phyloP scores from a whole-genome alignment of 441 rosid genomes.

The Capsella rubella region DNA sequence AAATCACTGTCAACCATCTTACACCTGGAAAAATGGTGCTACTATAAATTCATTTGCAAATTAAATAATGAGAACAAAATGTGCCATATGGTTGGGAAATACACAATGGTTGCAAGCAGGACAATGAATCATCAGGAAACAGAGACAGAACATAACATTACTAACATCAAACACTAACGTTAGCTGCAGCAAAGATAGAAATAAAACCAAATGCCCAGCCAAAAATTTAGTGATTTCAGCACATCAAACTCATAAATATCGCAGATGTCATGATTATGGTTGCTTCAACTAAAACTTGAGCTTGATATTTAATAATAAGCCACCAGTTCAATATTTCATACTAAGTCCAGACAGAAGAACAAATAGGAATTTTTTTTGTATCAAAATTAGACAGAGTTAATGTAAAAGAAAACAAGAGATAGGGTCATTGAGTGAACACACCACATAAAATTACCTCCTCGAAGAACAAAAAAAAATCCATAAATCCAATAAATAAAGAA shows the following conservation, averaged over 20 bases:
- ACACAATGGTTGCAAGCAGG: slow-evolving; percentile 17
- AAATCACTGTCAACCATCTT: slow-evolving; percentile 27
- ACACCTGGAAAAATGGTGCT: slow-evolving; percentile 24
- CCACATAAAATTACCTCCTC: slow-evolving; percentile 1
- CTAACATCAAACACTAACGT: not conserved
- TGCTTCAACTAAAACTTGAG: not conserved
- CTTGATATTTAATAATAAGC: not conserved
- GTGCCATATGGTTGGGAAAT: slow-evolving; percentile 14
- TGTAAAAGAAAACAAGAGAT: slow-evolving; percentile 20
- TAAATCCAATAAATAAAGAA: not conserved
- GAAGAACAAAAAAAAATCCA: not conserved
- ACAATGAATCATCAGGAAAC: slow-evolving; percentile 4
- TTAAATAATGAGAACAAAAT: slow-evolving; percentile 9
- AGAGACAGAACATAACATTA: not conserved
- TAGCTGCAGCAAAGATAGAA: not conserved
- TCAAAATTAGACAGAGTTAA: not conserved
- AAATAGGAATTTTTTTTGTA: not conserved
- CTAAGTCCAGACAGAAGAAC: not conserved
- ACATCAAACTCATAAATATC: not conserved
- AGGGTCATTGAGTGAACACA: slow-evolving; percentile 5
- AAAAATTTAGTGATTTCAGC: not conserved
- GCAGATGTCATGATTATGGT: not conserved
- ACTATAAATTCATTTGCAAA: slow-evolving; percentile 22
- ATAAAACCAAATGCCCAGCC: not conserved
- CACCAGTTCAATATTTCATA: not conserved